phyloP scores from a whole-genome alignment of 306 rosid genomes.

The Pachyrhizus erosus region DNA sequence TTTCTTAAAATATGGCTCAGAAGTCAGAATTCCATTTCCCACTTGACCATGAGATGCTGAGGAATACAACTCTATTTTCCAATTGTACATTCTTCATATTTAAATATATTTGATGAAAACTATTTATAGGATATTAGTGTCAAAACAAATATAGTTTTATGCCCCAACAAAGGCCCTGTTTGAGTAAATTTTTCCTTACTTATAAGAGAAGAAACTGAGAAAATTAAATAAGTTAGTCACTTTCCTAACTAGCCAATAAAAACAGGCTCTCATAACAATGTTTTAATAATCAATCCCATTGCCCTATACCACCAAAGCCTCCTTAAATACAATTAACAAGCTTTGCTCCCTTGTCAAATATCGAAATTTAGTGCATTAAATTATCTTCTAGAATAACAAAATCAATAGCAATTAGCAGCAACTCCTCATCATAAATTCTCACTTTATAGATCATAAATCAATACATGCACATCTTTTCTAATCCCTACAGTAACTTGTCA shows the following conservation, averaged over 20 bases:
- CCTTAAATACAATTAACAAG: constrained; percentile 20
- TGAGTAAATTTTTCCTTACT: neutral
- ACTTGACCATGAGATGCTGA: neutral
- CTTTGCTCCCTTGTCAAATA: neutral
- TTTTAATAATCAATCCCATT: neutral
- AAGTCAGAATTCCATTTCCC: neutral
- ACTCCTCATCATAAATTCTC: neutral
- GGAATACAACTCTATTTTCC: neutral
- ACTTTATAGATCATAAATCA: constrained; percentile 1
- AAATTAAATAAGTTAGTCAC: neutral
- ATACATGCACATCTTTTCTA: neutral
- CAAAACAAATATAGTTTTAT: neutral
- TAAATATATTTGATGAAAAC: neutral
- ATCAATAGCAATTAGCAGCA: constrained; percentile 1
- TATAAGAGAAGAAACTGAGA: neutral
- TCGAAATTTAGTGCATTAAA: neutral
- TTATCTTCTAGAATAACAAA: constrained; percentile 13
- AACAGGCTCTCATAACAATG: neutral
- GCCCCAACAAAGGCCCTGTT: neutral
- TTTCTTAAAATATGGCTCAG: neutral
- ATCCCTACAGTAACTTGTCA: constrained; percentile 13
- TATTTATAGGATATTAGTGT: neutral
- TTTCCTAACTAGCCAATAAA: neutral
- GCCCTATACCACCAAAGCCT: neutral
- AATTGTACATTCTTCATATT: neutral